Conservation (phyloP, 768 basidiomycete genomes). For the Cubamyces sp. region DNA sequence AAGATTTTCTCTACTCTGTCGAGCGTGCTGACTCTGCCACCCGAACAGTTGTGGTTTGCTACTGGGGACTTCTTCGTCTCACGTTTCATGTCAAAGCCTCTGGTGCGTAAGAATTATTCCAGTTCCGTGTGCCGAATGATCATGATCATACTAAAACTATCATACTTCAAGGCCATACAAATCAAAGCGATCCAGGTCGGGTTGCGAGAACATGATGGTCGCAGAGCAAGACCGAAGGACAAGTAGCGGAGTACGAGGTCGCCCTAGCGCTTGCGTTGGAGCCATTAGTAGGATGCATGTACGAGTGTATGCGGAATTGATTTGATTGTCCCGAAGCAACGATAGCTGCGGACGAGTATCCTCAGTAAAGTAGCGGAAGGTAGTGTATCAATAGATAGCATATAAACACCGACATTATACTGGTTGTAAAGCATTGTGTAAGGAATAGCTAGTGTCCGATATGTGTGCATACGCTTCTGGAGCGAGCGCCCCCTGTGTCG, state of each 20-base stretch:
- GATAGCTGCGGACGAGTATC: too few species aligned
- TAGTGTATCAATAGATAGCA: neutral
- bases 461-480: conserved; percentile 19
- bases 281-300: too few species aligned
- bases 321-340: too few species aligned
- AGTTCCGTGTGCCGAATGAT: too few species aligned
- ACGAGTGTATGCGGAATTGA: too few species aligned
- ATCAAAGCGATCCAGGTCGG: conserved; percentile 24
- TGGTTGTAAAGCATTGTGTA: conserved; percentile 35
- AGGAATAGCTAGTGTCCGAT: conserved; percentile 34
- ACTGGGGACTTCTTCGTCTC: conserved; percentile 42
- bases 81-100: conserved; percentile 41
- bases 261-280: too few species aligned
- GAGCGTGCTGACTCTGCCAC: neutral
- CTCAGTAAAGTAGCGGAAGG: too few species aligned
- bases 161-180: conserved; percentile 14
- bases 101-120: conserved; percentile 40
- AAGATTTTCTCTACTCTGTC: neutral
- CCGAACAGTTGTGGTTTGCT: conserved; percentile 44
- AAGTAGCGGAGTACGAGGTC: neutral
- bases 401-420: conserved; percentile 3
- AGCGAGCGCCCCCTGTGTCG: neutral
- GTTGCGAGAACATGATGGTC: conserved; percentile 17
- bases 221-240: neutral
- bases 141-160: too few species aligned